Base-by-base conservation (phyloP, 2,329 filamentous ascomycete genomes). In the Pezicula neosporulosa region DNA sequence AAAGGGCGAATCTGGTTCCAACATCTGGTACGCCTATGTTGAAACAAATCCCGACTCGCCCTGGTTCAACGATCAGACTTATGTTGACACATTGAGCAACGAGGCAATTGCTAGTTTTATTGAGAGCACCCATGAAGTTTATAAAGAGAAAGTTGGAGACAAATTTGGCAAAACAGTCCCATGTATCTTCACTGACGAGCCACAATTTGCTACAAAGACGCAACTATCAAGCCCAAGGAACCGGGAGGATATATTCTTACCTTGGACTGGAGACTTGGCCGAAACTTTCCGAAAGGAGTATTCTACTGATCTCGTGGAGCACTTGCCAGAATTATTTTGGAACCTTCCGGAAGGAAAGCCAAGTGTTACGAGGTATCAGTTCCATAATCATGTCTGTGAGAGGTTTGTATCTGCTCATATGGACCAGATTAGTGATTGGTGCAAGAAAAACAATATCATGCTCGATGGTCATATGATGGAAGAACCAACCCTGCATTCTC, bases 401-500 rank as follows among this genome's bases (percentile, higher is more conserved):
- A 53, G 61, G 18, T 67, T 68, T 47, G 66, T 66, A 6, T 56
- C 58, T 0, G 62, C 66, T 1, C 65, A 62, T 49, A 63, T 67
- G 42, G 66, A 68, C 38, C 64, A 63, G 19, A 48, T 66, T 4
- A 56, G 56, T 18, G 30, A 35, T 12, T 68, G 66, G 63, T 67
- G 65, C 42, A 48, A 50, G n/a, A 52, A 55, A 4, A 66, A 67
- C 13, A 50, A 53, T 1, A 56, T 67, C 8, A 52, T 60, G 8
- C 53, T 67, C 15, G 58, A 63, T 35, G 66, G 65, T 0, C 66
- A 67, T 21, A 65, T 67, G 63, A 67, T 67, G 65, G 61, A 67
- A 52, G 66, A 68, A 44, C 63, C 64, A 6, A 65, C 58, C 1
- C 57, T 68, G 1, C 52, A 60, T 16, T 65, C 62, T 4, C 66